A percentile compares a stretch with the other conserved stretches of the same genome.
phyloP scores from a whole-genome alignment of 148 eudicot genomes.

The Beta vulgaris region DNA sequence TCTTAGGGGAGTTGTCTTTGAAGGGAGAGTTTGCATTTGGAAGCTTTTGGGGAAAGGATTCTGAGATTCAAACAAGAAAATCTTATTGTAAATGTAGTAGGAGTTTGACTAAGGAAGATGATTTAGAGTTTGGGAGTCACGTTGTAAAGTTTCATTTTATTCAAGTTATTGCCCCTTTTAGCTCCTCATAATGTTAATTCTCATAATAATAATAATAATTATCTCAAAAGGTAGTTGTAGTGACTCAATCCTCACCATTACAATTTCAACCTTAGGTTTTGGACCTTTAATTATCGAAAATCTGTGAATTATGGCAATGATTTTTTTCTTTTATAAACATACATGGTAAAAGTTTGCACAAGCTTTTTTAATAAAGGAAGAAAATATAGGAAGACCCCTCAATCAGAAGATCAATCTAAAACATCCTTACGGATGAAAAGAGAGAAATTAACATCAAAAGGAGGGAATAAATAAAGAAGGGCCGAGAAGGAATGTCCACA shows the following conservation, averaged over 20 bases:
- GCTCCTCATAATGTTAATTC: neutral
- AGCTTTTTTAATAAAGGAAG: no score
- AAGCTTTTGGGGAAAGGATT: conserved; percentile 74
- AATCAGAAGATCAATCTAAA: no score
- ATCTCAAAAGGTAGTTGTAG: neutral
- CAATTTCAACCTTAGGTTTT: neutral
- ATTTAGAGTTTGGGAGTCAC: conserved; percentile 24
- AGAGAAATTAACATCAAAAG: no score
- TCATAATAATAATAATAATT: neutral
- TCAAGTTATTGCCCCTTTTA: conserved; percentile 33
- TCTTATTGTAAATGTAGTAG: conserved; percentile 21
- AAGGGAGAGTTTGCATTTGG: conserved; percentile 87
- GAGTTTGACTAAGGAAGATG: conserved; percentile 12
- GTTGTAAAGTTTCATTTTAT: conserved; percentile 42
- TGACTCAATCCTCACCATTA: neutral
- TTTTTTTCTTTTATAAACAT: no score
- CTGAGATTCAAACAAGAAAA: conserved; percentile 13
- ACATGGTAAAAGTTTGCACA: no score
- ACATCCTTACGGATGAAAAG: no score
- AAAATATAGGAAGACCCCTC: no score
- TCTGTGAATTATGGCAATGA: no score
- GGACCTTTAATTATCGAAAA: neutral
- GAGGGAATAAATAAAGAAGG: no score
- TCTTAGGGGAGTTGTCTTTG: conserved; percentile 53
- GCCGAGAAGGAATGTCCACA: no score